Evolutionary conservation across 2,329 filamentous ascomycete genomes (phyloP).

Genomic region (Penicillium sp.): DNA sequence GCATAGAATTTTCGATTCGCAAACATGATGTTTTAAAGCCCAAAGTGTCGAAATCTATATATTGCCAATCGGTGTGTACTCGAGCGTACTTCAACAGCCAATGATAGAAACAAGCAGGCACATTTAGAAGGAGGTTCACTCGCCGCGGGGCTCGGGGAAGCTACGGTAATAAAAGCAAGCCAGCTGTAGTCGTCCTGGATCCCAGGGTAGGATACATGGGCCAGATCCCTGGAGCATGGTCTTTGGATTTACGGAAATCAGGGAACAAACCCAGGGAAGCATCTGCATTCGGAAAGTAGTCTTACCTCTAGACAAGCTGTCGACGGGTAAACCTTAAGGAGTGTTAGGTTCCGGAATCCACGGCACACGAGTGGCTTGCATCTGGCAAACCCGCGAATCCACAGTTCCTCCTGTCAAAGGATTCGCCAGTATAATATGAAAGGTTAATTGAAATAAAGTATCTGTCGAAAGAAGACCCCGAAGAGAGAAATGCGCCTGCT

Average conservation of each 20-base stretch:
- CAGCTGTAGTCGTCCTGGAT: background rate
- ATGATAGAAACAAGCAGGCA: background rate
- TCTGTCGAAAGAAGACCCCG: background rate
- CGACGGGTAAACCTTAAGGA: constrained; percentile 1
- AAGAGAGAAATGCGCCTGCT: background rate
- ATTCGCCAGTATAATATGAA: background rate
- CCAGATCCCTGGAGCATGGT: constrained; percentile 14
- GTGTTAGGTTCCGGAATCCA: constrained; percentile 12
- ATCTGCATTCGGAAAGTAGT: constrained; percentile 16
- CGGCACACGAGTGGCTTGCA: constrained; percentile 3
- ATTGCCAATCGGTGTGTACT: background rate
- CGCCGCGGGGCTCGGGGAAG: background rate
- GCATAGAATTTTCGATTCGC: constrained; percentile 2
- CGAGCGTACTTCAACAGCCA: background rate
- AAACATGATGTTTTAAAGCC: constrained; percentile 11
- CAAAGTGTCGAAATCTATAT: background rate
- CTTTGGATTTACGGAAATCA: constrained; percentile 7
- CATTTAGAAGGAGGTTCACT: background rate
- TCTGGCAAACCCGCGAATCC: background rate
- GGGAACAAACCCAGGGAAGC: constrained; percentile 1
- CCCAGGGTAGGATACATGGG: constrained; percentile 8
- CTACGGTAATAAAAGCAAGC: constrained; percentile 3
- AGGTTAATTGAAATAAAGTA: background rate
- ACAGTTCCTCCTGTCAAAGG: background rate
- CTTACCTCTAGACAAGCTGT: background rate